phyloP scores from a whole-genome alignment of 345 rosid genomes.

The Bruguiera sexangula region DNA sequence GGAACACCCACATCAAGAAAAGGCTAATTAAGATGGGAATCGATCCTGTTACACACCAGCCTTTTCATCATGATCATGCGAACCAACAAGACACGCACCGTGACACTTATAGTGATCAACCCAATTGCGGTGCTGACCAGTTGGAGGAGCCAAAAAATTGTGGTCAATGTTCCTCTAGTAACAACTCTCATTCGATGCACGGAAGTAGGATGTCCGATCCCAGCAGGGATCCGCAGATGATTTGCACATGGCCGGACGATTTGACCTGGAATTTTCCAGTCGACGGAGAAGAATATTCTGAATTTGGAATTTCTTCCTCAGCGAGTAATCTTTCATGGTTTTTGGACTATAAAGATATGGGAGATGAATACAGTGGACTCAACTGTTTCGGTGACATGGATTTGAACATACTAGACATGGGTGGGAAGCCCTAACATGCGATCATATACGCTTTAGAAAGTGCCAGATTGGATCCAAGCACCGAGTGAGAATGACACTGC shows the following conservation, averaged over 20 bases:
- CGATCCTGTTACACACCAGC: conserved; percentile 64
- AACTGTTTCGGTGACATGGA: conserved; percentile 41
- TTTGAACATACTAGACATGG: conserved; percentile 22
- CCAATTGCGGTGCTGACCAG: conserved; percentile 1
- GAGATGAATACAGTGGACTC: conserved; percentile 41
- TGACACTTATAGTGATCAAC: background rate
- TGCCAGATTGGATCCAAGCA: no score
- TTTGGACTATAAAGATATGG: conserved; percentile 36
- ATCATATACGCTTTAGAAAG: no score
- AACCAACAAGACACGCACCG: conserved; percentile 8
- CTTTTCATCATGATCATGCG: conserved; percentile 17
- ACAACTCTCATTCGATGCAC: conserved; percentile 13
- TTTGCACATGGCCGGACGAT: conserved; percentile 36
- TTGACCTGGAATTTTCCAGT: conserved; percentile 44
- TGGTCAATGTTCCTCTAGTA: conserved; percentile 11
- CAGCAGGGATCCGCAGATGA: conserved; percentile 20
- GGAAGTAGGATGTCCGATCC: conserved; percentile 1
- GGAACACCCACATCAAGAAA: conserved; percentile 88
- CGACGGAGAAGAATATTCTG: conserved; percentile 17
- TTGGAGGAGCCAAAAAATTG: background rate
- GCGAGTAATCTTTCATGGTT: conserved; percentile 46
- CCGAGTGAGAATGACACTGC: no score
- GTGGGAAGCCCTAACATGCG: conserved; percentile 25
- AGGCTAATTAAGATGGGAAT: conserved; percentile 73
- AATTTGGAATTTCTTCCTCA: conserved; percentile 35